These are phyloP conservation scores for Quillaja saponaria DNA, from an alignment of 306 rosid genomes.

Conservation along the genomic window DNA sequence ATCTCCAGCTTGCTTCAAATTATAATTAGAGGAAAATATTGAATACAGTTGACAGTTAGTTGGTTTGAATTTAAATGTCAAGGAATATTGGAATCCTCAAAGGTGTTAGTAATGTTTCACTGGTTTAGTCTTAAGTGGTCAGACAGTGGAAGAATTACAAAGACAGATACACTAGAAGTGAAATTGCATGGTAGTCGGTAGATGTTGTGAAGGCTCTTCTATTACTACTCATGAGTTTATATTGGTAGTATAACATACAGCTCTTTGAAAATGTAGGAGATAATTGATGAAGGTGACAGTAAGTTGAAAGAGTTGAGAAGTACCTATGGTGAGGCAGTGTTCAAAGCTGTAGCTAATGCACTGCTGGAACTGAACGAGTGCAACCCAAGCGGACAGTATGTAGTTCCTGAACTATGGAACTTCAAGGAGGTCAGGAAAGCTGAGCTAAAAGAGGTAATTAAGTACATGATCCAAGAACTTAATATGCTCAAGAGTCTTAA, in stretches of 20 bases:
- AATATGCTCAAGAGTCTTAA: background rate
- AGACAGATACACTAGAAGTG: no score
- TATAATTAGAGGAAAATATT: no score
- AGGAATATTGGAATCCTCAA: no score
- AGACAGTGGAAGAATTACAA: no score
- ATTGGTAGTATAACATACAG: background rate
- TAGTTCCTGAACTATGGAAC: slow-evolving; percentile 9
- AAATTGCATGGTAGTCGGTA: no score
- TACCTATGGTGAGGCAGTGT: background rate
- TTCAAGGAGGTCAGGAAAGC: slow-evolving; percentile 10
- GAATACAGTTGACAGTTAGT: no score
- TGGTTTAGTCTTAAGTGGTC: no score
- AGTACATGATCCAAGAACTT: background rate
- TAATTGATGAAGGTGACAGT: background rate
- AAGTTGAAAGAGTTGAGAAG: background rate
- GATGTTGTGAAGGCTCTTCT: no score
- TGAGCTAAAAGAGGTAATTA: background rate
- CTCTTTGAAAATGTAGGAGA: background rate
- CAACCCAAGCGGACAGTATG: slow-evolving; percentile 11
- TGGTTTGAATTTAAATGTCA: no score
- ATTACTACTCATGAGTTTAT: no score
- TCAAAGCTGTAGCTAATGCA: background rate
- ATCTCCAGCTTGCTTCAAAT: no score
- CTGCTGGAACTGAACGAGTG: background rate
- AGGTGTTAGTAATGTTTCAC: no score